A percentile compares a stretch with the other conserved stretches of the same genome.
These are phyloP conservation scores for Fusarium transvaalense DNA, from an alignment of 2,329 filamentous ascomycete species.

Conservation along the genomic window DNA sequence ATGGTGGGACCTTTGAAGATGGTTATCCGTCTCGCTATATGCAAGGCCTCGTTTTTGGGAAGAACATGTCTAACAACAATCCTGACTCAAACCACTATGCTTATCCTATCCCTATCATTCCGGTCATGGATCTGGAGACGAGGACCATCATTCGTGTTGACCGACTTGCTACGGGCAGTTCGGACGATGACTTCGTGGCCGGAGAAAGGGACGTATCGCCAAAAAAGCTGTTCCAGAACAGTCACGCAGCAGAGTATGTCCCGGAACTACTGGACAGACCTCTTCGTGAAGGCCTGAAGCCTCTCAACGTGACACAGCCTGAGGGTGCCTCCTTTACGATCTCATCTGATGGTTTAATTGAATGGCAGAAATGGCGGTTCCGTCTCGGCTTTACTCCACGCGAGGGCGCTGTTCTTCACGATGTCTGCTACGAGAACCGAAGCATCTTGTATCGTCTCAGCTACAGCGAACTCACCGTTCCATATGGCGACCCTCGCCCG, in stretches of 20 bases:
- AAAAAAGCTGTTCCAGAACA: conserved; percentile 53
- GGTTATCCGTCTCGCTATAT: conserved; percentile 55
- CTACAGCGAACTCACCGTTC: conserved; percentile 77
- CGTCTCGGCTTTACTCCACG: conserved; percentile 76
- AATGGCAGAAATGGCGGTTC: conserved; percentile 76
- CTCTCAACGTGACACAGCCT: conserved; percentile 72
- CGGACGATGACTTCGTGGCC: conserved; percentile 59
- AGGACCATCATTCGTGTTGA: conserved; percentile 69
- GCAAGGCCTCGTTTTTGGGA: conserved; percentile 65
- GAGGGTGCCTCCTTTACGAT: conserved; percentile 57
- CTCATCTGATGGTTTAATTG: conserved; percentile 61
- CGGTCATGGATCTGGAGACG: conserved; percentile 69
- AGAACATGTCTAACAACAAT: conserved; percentile 58
- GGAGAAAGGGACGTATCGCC: conserved; percentile 53
- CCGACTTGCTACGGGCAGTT: conserved; percentile 63
- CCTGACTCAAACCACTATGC: conserved; percentile 72
- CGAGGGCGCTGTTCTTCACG: conserved; percentile 76
- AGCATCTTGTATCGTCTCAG: conserved; percentile 74
- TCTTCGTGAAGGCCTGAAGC: conserved; percentile 69
- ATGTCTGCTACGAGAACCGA: conserved; percentile 74
- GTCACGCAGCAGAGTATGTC: conserved; percentile 57
- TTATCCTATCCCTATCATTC: conserved; percentile 70
- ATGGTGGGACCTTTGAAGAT: conserved; percentile 61
- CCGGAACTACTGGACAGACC: conserved; percentile 64
- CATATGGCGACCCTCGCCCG: conserved; percentile 73